A percentile compares a stretch with the other conserved stretches of the same genome.
phyloP scores from a whole-genome alignment of 164 flowering plant genomes.

The Piper longum region DNA sequence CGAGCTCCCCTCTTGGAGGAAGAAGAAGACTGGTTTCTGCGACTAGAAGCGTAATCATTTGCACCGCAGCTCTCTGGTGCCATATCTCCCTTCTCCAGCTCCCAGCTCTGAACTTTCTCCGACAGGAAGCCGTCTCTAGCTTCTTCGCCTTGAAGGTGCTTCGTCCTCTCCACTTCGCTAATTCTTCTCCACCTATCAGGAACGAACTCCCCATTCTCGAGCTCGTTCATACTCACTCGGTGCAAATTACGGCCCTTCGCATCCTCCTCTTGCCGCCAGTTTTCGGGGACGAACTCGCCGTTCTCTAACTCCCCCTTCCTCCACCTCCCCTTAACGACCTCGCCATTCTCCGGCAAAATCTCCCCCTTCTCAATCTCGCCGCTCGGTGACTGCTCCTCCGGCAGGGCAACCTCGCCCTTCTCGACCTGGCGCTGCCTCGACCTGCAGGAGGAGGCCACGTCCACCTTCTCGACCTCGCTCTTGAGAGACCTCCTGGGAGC shows the following conservation, averaged over 20 bases:
- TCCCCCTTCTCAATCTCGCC: slow-evolving; percentile 24
- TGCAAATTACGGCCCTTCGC: neutral
- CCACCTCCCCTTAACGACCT: slow-evolving; percentile 21
- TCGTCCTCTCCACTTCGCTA: slow-evolving; percentile 15
- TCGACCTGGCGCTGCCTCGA: slow-evolving; percentile 3
- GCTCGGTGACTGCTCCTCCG: slow-evolving; percentile 10
- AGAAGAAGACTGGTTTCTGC: slow-evolving; percentile 18
- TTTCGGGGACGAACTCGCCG: slow-evolving; percentile 30
- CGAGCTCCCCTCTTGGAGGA: slow-evolving; percentile 28
- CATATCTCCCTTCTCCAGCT: slow-evolving; percentile 27
- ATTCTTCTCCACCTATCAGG: slow-evolving; percentile 14
- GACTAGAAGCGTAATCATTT: slow-evolving; percentile 1
- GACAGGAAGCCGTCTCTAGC: slow-evolving; percentile 17
- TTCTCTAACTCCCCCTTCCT: slow-evolving; percentile 30
- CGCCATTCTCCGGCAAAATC: slow-evolving; percentile 48
- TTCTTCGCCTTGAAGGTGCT: neutral
- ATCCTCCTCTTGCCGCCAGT: neutral
- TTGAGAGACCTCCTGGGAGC: slow-evolving; percentile 7
- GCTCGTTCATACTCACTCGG: slow-evolving; percentile 11
- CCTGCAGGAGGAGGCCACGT: neutral
- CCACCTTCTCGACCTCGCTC: slow-evolving; percentile 8
- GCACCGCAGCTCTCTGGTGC: slow-evolving; percentile 12
- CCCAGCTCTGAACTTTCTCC: slow-evolving; percentile 24
- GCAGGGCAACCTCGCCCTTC: slow-evolving; percentile 13
- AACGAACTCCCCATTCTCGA: slow-evolving; percentile 35